These are phyloP conservation scores for Xylaria longipes DNA, from an alignment of 495 filamentous ascomycete species.

Conservation along the genomic window DNA sequence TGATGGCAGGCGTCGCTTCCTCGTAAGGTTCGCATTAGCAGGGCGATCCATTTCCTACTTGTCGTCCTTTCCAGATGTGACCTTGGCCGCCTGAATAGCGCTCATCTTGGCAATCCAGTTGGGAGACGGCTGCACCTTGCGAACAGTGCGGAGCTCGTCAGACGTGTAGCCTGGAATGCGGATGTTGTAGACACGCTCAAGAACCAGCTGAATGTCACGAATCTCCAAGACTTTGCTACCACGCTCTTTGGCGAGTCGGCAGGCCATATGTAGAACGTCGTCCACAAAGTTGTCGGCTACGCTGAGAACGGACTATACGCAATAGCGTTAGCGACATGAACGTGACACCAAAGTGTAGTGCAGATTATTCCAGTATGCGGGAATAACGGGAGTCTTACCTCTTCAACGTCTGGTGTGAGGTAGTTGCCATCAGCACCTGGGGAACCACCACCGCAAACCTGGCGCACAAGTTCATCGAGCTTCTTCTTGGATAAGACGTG, in stretches of 20 bases:
- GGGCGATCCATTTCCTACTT: conserved; percentile 35
- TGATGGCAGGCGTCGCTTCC: conserved; percentile 6
- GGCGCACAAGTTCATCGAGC: conserved; percentile 90
- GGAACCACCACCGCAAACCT: conserved; percentile 83
- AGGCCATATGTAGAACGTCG: conserved; percentile 82
- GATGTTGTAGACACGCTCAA: conserved; percentile 98
- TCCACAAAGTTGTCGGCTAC: conserved; percentile 96
- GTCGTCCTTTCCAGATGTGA: conserved; percentile 63
- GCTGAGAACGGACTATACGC: conserved; percentile 74
- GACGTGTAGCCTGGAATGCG: conserved; percentile 92
- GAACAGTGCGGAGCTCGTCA: conserved; percentile 91
- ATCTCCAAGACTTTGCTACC: conserved; percentile 88
- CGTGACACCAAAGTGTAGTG: conserved; percentile 13
- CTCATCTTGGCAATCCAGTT: conserved; percentile 96
- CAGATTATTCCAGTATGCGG: conserved; percentile 23
- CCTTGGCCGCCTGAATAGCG: conserved; percentile 91
- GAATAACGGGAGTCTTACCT: conserved; percentile 62
- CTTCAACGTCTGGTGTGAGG: conserved; percentile 90
- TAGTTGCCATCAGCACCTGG: conserved; percentile 70
- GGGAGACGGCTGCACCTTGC: conserved; percentile 84
- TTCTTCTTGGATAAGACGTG: conserved; percentile 93
- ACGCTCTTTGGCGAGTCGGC: conserved; percentile 89
- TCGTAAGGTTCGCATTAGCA: conserved; percentile 2
- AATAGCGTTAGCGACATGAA: conserved; percentile 28
- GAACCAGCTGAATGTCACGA: conserved; percentile 90